These are phyloP conservation scores for Atkinsonella texensis DNA, from an alignment of 2,329 filamentous ascomycete species.

Conservation along the genomic window DNA sequence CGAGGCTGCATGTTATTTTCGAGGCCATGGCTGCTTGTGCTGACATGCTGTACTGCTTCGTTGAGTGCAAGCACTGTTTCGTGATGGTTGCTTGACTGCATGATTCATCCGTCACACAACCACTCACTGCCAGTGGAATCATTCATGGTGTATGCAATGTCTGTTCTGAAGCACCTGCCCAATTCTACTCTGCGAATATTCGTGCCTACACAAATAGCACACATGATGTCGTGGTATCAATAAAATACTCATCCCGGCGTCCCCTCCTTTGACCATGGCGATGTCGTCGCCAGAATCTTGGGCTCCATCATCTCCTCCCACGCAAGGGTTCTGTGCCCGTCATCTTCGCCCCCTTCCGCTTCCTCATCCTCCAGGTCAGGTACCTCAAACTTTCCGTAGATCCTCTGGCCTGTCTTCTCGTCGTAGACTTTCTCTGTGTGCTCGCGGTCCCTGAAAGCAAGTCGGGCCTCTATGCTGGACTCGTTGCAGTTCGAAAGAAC, in stretches of 20 bases:
- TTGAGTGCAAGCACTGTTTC: neutral
- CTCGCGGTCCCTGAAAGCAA: slow-evolving; percentile 58
- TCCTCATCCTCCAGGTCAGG: slow-evolving; percentile 49
- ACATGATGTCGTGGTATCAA: neutral
- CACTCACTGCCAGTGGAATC: neutral
- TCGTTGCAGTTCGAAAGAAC: slow-evolving; percentile 45
- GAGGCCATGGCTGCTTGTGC: neutral
- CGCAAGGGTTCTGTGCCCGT: slow-evolving; percentile 46
- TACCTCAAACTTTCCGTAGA: slow-evolving; percentile 70
- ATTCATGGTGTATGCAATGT: no score
- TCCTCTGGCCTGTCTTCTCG: slow-evolving; percentile 53
- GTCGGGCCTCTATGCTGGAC: slow-evolving; percentile 41
- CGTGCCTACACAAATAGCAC: neutral
- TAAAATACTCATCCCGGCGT: neutral
- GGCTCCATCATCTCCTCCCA: slow-evolving; percentile 57
- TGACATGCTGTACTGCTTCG: neutral
- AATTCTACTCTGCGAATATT: neutral
- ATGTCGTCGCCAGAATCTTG: slow-evolving; percentile 42
- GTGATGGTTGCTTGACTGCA: neutral
- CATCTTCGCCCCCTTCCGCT: slow-evolving; percentile 45
- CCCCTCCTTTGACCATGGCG: slow-evolving; percentile 3
- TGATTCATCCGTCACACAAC: neutral
- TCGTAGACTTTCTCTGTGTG: slow-evolving; percentile 49
- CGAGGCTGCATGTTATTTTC: no score
- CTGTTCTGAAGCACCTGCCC: neutral